These are phyloP conservation scores for Penicillium sp. DNA, from an alignment of 2,329 filamentous ascomycete genomes.

Conservation along the genomic window DNA sequence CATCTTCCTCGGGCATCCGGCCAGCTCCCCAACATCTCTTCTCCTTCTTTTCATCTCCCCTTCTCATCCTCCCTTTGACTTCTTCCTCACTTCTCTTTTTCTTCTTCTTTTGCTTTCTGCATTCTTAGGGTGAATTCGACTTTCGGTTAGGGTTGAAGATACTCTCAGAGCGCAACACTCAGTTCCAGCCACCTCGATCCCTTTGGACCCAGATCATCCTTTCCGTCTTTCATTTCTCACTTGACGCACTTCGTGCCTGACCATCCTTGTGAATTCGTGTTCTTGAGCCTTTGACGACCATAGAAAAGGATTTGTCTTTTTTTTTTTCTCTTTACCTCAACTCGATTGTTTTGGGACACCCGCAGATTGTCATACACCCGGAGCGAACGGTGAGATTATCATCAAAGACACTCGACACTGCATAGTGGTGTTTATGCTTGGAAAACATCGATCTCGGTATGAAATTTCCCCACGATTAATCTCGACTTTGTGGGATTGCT, in stretches of 20 bases:
- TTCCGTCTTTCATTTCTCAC: slow-evolving; percentile 20
- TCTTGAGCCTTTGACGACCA: slow-evolving; percentile 16
- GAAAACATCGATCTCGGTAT: background rate
- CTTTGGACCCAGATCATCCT: slow-evolving; percentile 30
- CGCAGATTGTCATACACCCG: slow-evolving; percentile 12
- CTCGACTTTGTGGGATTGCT: slow-evolving; percentile 7
- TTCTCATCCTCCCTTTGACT: slow-evolving; percentile 26
- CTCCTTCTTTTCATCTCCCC: slow-evolving; percentile 19
- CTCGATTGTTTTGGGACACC: slow-evolving; percentile 14
- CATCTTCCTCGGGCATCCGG: slow-evolving; percentile 22
- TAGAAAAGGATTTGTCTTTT: slow-evolving; percentile 6
- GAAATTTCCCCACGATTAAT: background rate
- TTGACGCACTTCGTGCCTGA: slow-evolving; percentile 20
- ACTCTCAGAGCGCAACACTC: slow-evolving; percentile 10
- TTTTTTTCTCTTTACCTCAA: slow-evolving; percentile 1
- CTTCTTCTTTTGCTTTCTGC: slow-evolving; percentile 20
- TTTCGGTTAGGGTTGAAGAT: slow-evolving; percentile 11
- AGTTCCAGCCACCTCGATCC: slow-evolving; percentile 37
- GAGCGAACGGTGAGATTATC: slow-evolving; percentile 2
- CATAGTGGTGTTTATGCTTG: background rate
- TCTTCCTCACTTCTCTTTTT: slow-evolving; percentile 22
- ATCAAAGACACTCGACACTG: slow-evolving; percentile 1
- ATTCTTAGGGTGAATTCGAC: slow-evolving; percentile 8
- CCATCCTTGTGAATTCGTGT: slow-evolving; percentile 11
- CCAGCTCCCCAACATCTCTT: slow-evolving; percentile 20